Percentiles rank a stretch among this genome's conserved stretches.
Conservation (phyloP, 495 filamentous ascomycete species). For the Echria macrotheca region DNA sequence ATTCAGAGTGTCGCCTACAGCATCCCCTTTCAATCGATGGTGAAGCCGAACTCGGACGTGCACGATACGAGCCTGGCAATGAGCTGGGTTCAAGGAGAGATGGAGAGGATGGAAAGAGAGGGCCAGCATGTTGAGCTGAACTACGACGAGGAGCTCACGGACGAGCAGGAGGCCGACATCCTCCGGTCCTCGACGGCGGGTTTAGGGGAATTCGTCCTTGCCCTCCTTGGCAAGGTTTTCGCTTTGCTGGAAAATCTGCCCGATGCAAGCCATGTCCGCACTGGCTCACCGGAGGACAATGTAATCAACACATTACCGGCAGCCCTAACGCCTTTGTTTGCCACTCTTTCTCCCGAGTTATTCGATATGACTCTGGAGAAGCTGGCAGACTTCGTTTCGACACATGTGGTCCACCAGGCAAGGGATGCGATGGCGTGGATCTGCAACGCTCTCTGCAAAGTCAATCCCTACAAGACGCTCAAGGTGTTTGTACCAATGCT, state of each 20-base stretch:
- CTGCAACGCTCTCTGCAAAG: slow-evolving; percentile 90
- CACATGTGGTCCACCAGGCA: slow-evolving; percentile 95
- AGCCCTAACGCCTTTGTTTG: slow-evolving; percentile 83
- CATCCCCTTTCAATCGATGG: slow-evolving; percentile 83
- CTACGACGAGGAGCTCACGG: slow-evolving; percentile 74
- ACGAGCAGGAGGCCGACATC: slow-evolving; percentile 83
- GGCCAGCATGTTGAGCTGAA: slow-evolving; percentile 78
- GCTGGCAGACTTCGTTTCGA: slow-evolving; percentile 84
- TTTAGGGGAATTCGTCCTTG: slow-evolving; percentile 84
- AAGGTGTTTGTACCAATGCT: slow-evolving; percentile 86
- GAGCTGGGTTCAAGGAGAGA: slow-evolving; percentile 89
- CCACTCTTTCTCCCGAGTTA: slow-evolving; percentile 85
- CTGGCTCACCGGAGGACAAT: slow-evolving; percentile 91
- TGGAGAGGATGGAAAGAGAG: slow-evolving; percentile 87
- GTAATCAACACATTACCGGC: slow-evolving; percentile 94
- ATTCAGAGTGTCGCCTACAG: slow-evolving; percentile 93
- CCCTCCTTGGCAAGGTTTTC: slow-evolving; percentile 90
- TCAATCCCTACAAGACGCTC: slow-evolving; percentile 85
- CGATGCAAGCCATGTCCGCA: slow-evolving; percentile 77
- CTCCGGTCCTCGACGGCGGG: slow-evolving; percentile 93
- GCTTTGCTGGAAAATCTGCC: slow-evolving; percentile 92
- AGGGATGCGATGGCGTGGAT: slow-evolving; percentile 99
- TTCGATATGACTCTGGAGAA: slow-evolving; percentile 90
- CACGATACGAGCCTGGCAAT: slow-evolving; percentile 76
- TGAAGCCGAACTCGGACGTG: slow-evolving; percentile 60